Percentiles rank a stretch among this genome's conserved stretches.
Evolutionary conservation across 1,139 yeast species (phyloP).

Genomic region (Candida glucosophila): DNA sequence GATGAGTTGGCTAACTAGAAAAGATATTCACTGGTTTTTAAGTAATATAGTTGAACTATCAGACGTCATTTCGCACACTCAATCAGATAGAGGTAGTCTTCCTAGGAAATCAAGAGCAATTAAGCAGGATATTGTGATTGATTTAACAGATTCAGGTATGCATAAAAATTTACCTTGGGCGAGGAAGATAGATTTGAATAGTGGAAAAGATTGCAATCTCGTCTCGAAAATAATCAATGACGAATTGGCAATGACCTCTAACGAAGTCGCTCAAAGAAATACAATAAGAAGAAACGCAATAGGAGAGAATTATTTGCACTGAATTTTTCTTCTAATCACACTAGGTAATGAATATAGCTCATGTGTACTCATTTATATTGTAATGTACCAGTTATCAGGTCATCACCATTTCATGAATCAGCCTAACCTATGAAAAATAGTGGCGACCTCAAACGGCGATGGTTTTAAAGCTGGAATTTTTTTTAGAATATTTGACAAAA

Average conservation of each 20-base stretch:
- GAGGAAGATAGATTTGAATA: conserved; percentile 21
- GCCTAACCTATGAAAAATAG: conserved; percentile 33
- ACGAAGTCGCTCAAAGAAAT: conserved; percentile 23
- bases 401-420: conserved; percentile 73
- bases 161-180: conserved; percentile 51
- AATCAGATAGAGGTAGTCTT: neutral
- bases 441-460: conserved; percentile 91
- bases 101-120: neutral
- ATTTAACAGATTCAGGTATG: conserved; percentile 54
- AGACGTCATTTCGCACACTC: neutral
- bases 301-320: conserved; percentile 33
- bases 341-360: conserved; percentile 2
- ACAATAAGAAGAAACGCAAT: conserved; percentile 35
- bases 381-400: conserved; percentile 77
- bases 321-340: conserved; percentile 1
- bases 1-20: conserved; percentile 46
- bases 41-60: conserved; percentile 8
- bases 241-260: conserved; percentile 21
- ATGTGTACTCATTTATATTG: conserved; percentile 1
- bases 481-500: conserved; percentile 17
- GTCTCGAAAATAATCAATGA: conserved; percentile 25
- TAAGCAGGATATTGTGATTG: conserved; percentile 24
- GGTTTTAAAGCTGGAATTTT: conserved; percentile 52
- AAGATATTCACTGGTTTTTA: conserved; percentile 25
- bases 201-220: conserved; percentile 21